Conservation (phyloP, 176 grass and related monocot species). For the Rhynchospora pubera region DNA sequence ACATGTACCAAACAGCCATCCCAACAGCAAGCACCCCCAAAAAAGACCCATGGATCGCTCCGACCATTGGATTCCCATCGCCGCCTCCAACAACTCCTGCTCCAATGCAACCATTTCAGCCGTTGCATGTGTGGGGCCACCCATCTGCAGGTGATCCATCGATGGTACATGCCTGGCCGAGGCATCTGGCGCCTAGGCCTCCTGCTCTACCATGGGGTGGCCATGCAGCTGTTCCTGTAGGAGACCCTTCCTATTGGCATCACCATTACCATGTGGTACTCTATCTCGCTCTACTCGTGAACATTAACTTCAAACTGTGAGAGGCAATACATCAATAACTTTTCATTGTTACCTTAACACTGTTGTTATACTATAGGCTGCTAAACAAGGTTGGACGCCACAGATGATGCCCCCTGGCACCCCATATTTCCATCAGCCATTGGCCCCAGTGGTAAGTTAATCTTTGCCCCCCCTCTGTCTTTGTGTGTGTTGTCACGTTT, state of each 20-base stretch:
- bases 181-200: slow-evolving; percentile 29
- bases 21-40: not conserved
- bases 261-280: slow-evolving; percentile 49
- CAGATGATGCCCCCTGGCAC: slow-evolving; percentile 12
- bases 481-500: not conserved
- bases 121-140: slow-evolving; percentile 34
- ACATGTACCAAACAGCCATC: slow-evolving; percentile 33
- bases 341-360: not conserved
- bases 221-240: slow-evolving; percentile 25
- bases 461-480: not conserved
- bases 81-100: slow-evolving; percentile 8
- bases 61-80: slow-evolving; percentile 55
- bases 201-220: slow-evolving; percentile 24
- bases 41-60: slow-evolving; percentile 33
- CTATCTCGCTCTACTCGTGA: not conserved
- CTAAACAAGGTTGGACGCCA: slow-evolving; percentile 26
- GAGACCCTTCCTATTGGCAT: slow-evolving; percentile 58
- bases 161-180: slow-evolving; percentile 52
- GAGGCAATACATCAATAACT: not conserved
- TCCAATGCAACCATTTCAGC: slow-evolving; percentile 16
- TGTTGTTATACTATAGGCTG: slow-evolving; percentile 12
- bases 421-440: slow-evolving; percentile 22
- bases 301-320: not conserved
- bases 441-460: slow-evolving; percentile 17
- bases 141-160: slow-evolving; percentile 22